A percentile compares a stretch with the other conserved stretches of the same genome.
phyloP scores from a whole-genome alignment of 73 alveolate species.

The Tetrahymena borealis region DNA sequence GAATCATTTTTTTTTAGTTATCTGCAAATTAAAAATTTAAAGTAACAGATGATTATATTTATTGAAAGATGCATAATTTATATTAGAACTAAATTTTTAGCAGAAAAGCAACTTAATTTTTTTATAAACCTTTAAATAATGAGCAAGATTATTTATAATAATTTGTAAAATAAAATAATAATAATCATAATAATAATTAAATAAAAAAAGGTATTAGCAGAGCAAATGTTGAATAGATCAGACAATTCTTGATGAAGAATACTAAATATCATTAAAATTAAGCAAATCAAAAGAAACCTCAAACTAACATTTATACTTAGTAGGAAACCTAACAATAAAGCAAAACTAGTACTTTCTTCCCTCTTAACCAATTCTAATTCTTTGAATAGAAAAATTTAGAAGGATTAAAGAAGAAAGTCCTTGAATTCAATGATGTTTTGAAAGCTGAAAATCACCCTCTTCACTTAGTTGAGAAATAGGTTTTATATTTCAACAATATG shows the following conservation, averaged over 20 bases:
- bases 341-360: slow-evolving; percentile 53
- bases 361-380: slow-evolving; percentile 49
- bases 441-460: slow-evolving; percentile 44
- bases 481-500: slow-evolving; percentile 53
- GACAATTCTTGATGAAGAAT: slow-evolving; percentile 45
- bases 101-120: too few species aligned
- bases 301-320: slow-evolving; percentile 39
- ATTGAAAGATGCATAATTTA: neutral
- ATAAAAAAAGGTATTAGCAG: slow-evolving; percentile 43
- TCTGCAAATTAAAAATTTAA: neutral
- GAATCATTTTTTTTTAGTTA: neutral
- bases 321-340: slow-evolving; percentile 24
- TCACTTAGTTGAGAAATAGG: slow-evolving; percentile 62
- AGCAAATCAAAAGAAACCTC: neutral
- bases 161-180: too few species aligned
- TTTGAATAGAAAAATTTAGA: slow-evolving; percentile 78
- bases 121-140: too few species aligned
- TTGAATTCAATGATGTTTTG: slow-evolving; percentile 66
- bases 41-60: neutral
- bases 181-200: too few species aligned
- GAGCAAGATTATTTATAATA: too few species aligned
- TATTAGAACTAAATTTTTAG: too few species aligned
- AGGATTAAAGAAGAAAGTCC: slow-evolving; percentile 85
- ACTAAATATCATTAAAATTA: slow-evolving; percentile 14
- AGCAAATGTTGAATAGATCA: slow-evolving; percentile 57